phyloP scores from a whole-genome alignment of 129 eudicot species.

The Saposhnikovia divaricata region DNA sequence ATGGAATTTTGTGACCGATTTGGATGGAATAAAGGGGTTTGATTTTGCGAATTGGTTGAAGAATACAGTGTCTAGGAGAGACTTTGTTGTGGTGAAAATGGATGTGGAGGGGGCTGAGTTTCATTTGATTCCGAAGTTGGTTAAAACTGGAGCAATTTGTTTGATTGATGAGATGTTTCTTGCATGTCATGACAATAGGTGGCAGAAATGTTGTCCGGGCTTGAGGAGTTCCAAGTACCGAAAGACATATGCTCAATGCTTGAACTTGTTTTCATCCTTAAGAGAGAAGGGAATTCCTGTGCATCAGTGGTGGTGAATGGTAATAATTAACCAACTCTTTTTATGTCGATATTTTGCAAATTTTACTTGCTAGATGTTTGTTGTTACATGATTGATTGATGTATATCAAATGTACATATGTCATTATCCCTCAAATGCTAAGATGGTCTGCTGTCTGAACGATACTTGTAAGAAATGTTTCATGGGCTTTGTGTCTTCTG shows the following conservation, averaged over 20 bases:
- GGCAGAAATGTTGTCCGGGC: constrained; percentile 49
- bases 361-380: not conserved
- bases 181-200: constrained; percentile 53
- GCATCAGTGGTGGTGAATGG: constrained; percentile 53
- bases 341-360: not conserved
- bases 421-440: not conserved
- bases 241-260: constrained; percentile 41
- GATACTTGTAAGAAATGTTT: not conserved
- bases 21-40: constrained; percentile 51
- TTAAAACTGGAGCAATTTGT: constrained; percentile 58
- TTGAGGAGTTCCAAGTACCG: constrained; percentile 43
- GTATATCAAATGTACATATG: not conserved
- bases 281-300: constrained; percentile 62
- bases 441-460: not conserved
- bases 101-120: constrained; percentile 73
- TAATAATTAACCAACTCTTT: not conserved
- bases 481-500: not conserved
- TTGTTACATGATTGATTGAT: not conserved
- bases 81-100: constrained; percentile 74
- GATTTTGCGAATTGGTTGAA: constrained; percentile 67
- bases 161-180: constrained; percentile 79
- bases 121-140: constrained; percentile 40
- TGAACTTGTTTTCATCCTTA: constrained; percentile 48
- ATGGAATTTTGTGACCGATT: constrained; percentile 25
- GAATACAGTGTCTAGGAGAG: constrained; percentile 28